Evolutionary conservation across 2,329 filamentous ascomycete species (phyloP), one percentile per base, ranked within the genome.

Genomic region (Aurifilum marmelostoma): DNA sequence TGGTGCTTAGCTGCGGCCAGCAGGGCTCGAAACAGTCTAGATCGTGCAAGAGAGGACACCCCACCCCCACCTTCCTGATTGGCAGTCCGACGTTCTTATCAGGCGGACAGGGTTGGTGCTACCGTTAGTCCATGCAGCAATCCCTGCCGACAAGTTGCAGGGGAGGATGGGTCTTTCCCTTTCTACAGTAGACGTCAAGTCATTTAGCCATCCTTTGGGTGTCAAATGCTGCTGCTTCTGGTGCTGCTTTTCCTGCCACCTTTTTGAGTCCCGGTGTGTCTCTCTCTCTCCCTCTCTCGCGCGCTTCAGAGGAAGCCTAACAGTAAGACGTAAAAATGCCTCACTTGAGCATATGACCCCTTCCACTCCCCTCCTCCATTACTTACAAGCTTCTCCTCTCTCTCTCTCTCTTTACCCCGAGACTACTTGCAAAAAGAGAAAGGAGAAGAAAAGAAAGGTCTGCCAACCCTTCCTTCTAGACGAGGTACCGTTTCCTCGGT

Each of bases 61-160:
- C 52, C 52, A 29, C 52, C 52, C 52, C 52, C 52, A 56, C 52
- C 27, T 56, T 56, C 52, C 52, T 56, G 5, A 56, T 56, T 56
- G 52, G 52, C 52, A 29, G 52, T 8, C 43, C 18, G 52, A 8
- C 52, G 8, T 56, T 29, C 52, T 56, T 56, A 56, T 56, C 52
- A 56, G 52, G 8, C 29, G 52, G 52, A 27, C 52, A 56, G 24
- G 52, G 52, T 18, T 56, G 6, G 4, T 32, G 14, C 14, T 2
- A 16, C 52, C 14, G 27, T 27, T 4, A 14, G 5, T 6, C 16
- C 14, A 32, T 9, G 52, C 52, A 29, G 12, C 5, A 16, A 56
- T 32, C 52, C 52, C 52, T 56, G 52, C 27, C 52, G n/a, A 29
- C 14, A 8, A 29, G 5, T 14, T 3, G 52, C 50, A 27, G 27